Conservation (phyloP, 2,329 filamentous ascomycete species). For the Dendryphion nanum region DNA sequence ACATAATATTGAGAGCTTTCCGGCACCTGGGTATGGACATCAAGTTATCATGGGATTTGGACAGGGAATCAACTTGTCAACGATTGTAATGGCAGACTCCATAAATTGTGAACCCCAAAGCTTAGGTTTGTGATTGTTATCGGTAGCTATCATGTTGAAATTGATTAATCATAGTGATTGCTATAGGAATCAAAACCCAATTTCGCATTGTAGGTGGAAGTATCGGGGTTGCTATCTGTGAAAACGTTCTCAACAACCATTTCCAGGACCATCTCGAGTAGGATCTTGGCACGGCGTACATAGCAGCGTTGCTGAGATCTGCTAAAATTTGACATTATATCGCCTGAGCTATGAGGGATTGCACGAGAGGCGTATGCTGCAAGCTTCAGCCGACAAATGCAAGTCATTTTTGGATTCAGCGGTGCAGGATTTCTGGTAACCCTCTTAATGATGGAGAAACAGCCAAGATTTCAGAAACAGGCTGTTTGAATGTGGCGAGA, state of each 20-base stretch:
- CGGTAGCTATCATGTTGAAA: too few relatives aligned
- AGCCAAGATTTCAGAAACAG: too few relatives aligned
- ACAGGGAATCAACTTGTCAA: constrained; percentile 3
- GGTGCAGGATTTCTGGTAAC: background rate
- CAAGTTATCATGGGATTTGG: constrained; percentile 5
- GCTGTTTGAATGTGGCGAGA: too few relatives aligned
- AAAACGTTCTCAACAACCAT: constrained; percentile 4
- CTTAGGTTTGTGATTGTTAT: background rate
- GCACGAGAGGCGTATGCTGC: background rate
- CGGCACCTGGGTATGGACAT: constrained; percentile 1
- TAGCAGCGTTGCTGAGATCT: too few relatives aligned
- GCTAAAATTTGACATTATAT: too few relatives aligned
- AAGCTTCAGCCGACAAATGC: background rate
- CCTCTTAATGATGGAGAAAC: too few relatives aligned
- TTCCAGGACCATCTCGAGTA: too few relatives aligned
- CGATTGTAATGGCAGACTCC: constrained; percentile 4
- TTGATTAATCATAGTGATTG: too few relatives aligned
- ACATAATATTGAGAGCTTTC: background rate
- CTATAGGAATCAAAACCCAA: constrained; percentile 4
- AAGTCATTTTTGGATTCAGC: background rate
- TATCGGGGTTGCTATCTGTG: constrained; percentile 6
- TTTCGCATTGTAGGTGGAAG: constrained; percentile 2
- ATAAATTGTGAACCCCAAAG: background rate
- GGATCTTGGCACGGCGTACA: too few relatives aligned
- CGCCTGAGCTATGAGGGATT: too few relatives aligned